Percentiles rank a stretch among this genome's conserved stretches.
Evolutionary conservation across 2,329 filamentous ascomycete genomes (phyloP).

Genomic region (Hymenoscyphus scutula): DNA sequence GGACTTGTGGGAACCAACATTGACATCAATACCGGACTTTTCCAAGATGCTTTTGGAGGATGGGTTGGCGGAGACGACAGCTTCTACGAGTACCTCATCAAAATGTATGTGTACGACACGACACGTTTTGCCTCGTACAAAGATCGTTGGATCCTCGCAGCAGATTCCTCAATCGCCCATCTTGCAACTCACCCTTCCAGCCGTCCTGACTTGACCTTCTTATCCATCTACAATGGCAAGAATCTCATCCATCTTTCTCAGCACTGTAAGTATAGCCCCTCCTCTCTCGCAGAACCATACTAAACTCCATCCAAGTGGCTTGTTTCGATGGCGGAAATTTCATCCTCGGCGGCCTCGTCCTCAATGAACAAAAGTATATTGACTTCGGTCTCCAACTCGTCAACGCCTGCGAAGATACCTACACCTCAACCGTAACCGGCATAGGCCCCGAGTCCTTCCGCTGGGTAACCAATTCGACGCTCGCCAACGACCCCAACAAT

Average conservation of each 20-base stretch:
- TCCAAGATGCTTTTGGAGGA: slow-evolving; percentile 65
- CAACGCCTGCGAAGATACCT: slow-evolving; percentile 71
- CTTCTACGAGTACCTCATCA: slow-evolving; percentile 88
- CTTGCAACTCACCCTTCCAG: slow-evolving; percentile 66
- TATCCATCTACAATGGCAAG: slow-evolving; percentile 55
- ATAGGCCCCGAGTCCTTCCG: slow-evolving; percentile 75
- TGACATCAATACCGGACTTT: slow-evolving; percentile 61
- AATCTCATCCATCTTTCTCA: slow-evolving; percentile 46
- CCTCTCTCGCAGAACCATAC: not conserved
- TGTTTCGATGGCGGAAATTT: slow-evolving; percentile 87
- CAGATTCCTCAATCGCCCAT: slow-evolving; percentile 71
- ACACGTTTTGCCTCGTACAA: slow-evolving; percentile 61
- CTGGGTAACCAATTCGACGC: slow-evolving; percentile 52
- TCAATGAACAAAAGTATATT: slow-evolving; percentile 64
- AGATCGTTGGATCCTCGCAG: slow-evolving; percentile 73
- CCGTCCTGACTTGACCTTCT: slow-evolving; percentile 70
- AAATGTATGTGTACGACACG: slow-evolving; percentile 82
- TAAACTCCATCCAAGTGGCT: slow-evolving; percentile 50
- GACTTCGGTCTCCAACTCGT: slow-evolving; percentile 72
- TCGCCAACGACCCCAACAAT: slow-evolving; percentile 42
- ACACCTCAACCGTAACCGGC: slow-evolving; percentile 62
- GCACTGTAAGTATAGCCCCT: slow-evolving; percentile 35
- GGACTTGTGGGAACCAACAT: slow-evolving; percentile 71
- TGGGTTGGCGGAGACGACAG: slow-evolving; percentile 78
- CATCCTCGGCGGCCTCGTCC: slow-evolving; percentile 72